Base-by-base conservation (phyloP, 352 stramenopile genomes). In the Pythium chondricola region DNA sequence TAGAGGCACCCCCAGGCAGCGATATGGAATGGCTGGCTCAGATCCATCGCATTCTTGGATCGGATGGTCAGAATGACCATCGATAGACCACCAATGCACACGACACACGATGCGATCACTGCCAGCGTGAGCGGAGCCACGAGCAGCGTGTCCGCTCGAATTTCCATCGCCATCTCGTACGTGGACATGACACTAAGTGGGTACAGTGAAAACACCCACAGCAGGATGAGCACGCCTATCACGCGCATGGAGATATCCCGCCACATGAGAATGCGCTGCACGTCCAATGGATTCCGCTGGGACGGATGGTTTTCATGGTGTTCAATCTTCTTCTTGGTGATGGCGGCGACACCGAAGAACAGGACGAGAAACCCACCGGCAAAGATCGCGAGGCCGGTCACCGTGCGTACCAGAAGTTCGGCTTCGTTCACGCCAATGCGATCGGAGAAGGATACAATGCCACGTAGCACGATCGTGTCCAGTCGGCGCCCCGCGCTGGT, bases 121-220 rank as follows among this genome's bases (percentile, higher is more conserved):
- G 31, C 52, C 20, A 50, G 18, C 4, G 21, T 3, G 30, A 68
- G 54, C 10, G 51, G 27, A 16, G 27, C 52, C 1, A 33, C 14
- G 1, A 43, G 47, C 47, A 40, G 35, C 9, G 18, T 25, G 9
- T 20, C 18, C 2, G 31, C 21, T 7, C 45, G 50, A 5, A 54
- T 43, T 43, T 65, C 46, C 53, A 56, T 67, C 1, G 56, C 25
- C 31, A 58, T 60, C 45, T 65, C 63, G 42, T 56, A 67, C 25
- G 42, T 45, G 16, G 45, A 33, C 6, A 62, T 24, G 14, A 57
- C 25, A 9, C 33, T 53, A 10, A 73, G 44, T 14, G 64, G 64
- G 17, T 59, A 61, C 32, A 69, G n/a, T 1, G 43, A 18, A 30
- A 65, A 52, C 18, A 43, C 45, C 48, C 41, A 71, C 43, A 56